Conservation (phyloP, 2,329 filamentous ascomycete genomes). For the Diaporthe citrichinensis region DNA sequence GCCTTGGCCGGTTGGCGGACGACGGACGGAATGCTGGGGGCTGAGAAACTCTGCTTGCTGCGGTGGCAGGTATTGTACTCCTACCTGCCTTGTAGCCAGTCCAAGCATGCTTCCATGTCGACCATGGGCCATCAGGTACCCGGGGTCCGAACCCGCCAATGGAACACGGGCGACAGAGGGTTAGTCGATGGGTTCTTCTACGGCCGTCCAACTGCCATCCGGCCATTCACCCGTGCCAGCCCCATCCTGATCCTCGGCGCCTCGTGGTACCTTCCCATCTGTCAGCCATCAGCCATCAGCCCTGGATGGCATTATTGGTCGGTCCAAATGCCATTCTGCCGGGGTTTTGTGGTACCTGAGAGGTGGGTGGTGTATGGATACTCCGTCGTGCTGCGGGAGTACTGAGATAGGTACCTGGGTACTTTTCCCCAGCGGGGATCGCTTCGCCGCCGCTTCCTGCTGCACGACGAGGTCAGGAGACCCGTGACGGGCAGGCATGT, state of each 20-base stretch:
- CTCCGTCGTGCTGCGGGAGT: neutral
- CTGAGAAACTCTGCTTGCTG: neutral
- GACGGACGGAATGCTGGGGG: no score
- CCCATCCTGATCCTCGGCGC: constrained; percentile 11
- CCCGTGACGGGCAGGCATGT: constrained; percentile 23
- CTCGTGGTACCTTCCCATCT: constrained; percentile 15
- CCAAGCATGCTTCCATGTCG: neutral
- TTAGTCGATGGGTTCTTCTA: neutral
- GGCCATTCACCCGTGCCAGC: neutral
- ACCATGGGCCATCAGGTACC: constrained; percentile 9
- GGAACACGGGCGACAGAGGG: neutral
- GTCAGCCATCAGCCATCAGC: constrained; percentile 15
- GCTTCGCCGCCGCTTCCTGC: constrained; percentile 11
- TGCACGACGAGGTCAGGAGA: constrained; percentile 30
- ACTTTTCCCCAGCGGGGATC: neutral
- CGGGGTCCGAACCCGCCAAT: constrained; percentile 24
- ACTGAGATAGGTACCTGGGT: neutral
- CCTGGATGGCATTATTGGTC: neutral
- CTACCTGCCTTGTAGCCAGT: neutral
- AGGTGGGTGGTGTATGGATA: neutral
- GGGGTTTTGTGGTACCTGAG: neutral
- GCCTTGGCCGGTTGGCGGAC: neutral
- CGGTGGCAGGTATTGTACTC: neutral
- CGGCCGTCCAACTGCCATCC: neutral
- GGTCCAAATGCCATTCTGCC: neutral